Evolutionary conservation across 139 green algal genomes (phyloP), one percentile per base, ranked within the genome.

Genomic region (Chlorella vulgaris): DNA sequence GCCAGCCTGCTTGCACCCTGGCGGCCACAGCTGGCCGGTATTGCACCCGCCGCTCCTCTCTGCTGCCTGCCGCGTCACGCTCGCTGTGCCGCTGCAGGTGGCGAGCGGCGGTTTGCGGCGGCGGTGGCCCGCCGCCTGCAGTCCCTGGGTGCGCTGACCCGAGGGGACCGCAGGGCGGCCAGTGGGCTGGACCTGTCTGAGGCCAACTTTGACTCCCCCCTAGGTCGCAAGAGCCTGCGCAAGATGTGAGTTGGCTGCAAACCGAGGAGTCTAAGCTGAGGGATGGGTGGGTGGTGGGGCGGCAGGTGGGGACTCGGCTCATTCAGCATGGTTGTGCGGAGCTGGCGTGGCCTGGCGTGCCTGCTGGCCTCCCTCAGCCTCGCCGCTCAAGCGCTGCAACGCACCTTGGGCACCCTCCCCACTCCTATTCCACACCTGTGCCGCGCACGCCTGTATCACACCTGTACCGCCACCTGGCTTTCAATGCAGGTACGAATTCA

Each of bases 81-180:
- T n/a, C 55, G 22, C 47, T 15, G 47, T 15, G 15, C 15, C 47
- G 47, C 33, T 35, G 69, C 96, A 61, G 95, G 95, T 36, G 95
- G 95, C 26, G 95, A 98, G 85, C 87, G 89, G 65, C 90, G 95
- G 15, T 98, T 98, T 89, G 91, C 90, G 22, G 91, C 93, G 0
- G 91, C 93, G 0, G 95, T 98, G 35, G 94, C 95, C 3, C 76
- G 91, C 31, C 91, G 95, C 28, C 89, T 98, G 86, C 94, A 98
- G 78, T 90, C 67, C 42, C 86, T 98, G 82, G 94, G 94, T 0
- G 95, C 95, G 35, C 88, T 98, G 26, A 98, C 95, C 4, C 84
- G 94, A 7, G 95, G 95, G 6, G 95, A 98, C 87, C 82, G 69
- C 7, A 86, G 94, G 18, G 95, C 95, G 2, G 95, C 93, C 62